Base-by-base conservation (phyloP, 2,329 filamentous ascomycete species). In the Claviceps digitariae region DNA sequence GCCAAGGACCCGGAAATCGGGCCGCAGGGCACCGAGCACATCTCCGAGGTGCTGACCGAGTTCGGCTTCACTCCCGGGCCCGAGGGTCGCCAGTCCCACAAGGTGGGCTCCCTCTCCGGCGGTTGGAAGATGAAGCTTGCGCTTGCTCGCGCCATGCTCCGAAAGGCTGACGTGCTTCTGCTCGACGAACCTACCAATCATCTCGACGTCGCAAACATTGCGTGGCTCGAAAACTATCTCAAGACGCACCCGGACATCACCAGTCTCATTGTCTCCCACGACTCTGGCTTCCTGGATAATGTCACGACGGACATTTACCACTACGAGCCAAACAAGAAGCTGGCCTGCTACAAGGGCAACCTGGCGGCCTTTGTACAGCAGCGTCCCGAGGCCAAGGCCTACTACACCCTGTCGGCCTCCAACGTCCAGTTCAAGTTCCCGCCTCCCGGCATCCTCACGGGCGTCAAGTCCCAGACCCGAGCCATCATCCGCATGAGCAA, bases 41-140 rank as follows among this genome's bases (percentile, higher is more conserved):
- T 98, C 61, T 84, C 84, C 2, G 76, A 81, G 55, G 91, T 97
- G 56, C 72, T 98, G 57, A 78, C 83, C 50, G 90, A 97, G 68
- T 93, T 98, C 63, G 94, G 94, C 45, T 98, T 98, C 73, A 94
- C 87, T 23, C 72, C 87, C 57, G 91, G 91, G 2, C 89, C 90
- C 0, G 87, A 93, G 60, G 93, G 91, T 55, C 83, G 89, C 56
- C 93, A 97, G 70, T 79, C 84, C 6, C 83, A 96, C 67, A 87
- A 86, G 62, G 93, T 98, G 55, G 93, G 93, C 61, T 96, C 91
- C 21, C 74, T 98, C 38, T 97, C 93, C 45, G 93, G 93, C 72
- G 93, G 93, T 67, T 98, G 93, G 93, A 97, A 97, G 81, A 98
- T 98, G 93, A 98, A 98, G 82, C 75, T 98, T 57, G 93, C 93